A percentile compares a stretch with the other conserved stretches of the same genome.
Evolutionary conservation across 495 filamentous ascomycete species (phyloP).

Genomic region (Neurospora sp.): DNA sequence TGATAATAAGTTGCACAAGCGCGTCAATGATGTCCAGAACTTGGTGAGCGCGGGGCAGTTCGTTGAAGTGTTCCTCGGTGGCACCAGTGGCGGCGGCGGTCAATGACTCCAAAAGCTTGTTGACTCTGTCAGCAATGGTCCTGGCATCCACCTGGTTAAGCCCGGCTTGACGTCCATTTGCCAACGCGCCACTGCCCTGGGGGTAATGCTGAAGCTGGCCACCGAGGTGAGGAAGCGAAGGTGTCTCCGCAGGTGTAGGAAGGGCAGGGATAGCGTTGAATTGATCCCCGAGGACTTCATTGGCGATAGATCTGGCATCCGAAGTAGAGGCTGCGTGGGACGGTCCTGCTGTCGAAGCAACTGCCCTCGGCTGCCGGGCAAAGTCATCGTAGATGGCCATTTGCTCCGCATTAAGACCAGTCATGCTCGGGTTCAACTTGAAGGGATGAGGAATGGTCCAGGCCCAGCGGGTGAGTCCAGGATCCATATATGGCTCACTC

Average conservation of each 20-base stretch:
- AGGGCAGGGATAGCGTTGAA: constrained; percentile 68
- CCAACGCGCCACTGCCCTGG: constrained; percentile 38
- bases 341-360: constrained; percentile 22
- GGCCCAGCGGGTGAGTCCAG: constrained; percentile 71
- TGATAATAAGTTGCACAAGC: constrained; percentile 43
- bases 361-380: constrained; percentile 62
- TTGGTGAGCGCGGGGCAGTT: constrained; percentile 53
- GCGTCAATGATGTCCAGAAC: constrained; percentile 56
- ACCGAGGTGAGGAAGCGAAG: constrained; percentile 59
- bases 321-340: constrained; percentile 38
- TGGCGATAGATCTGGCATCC: constrained; percentile 42
- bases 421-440: constrained; percentile 51
- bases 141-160: constrained; percentile 57
- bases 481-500: constrained; percentile 74
- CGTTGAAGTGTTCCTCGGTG: constrained; percentile 57
- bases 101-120: constrained; percentile 61
- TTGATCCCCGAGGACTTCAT: constrained; percentile 75
- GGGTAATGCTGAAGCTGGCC: constrained; percentile 54
- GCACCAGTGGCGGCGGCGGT: constrained; percentile 52
- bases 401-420: constrained; percentile 81
- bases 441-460: constrained; percentile 84
- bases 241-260: constrained; percentile 70
- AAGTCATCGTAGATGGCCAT: constrained; percentile 95
- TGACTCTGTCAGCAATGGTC: constrained; percentile 52
- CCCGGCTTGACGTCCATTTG: constrained; percentile 43